Percentiles rank a stretch among this genome's conserved stretches.
Conservation (phyloP, 2,329 filamentous ascomycete genomes). For the Hypoxylon sp. region DNA sequence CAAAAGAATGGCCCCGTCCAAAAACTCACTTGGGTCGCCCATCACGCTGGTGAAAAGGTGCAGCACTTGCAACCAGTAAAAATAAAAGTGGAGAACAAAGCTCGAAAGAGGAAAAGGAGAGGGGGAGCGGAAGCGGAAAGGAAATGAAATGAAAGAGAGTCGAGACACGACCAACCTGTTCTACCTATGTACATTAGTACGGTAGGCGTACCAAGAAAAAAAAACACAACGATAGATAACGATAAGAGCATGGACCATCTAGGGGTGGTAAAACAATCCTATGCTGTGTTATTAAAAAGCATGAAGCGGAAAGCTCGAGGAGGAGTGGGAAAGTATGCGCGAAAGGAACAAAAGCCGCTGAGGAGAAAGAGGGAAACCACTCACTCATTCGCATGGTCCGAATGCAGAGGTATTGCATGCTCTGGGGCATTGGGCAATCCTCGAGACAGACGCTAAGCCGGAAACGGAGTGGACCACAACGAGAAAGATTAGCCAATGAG, state of each 20-base stretch:
- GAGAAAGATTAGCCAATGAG: slow-evolving; percentile 36
- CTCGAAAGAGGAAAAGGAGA: slow-evolving; percentile 34
- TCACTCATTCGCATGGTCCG: slow-evolving; percentile 42
- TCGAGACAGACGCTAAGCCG: slow-evolving; percentile 36
- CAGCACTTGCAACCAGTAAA: slow-evolving; percentile 39
- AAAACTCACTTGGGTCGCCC: slow-evolving; percentile 33
- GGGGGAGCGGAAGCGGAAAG: slow-evolving; percentile 31
- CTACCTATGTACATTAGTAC: slow-evolving; percentile 32
- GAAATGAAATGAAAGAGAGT: slow-evolving; percentile 40
- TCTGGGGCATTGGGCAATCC: slow-evolving; percentile 36
- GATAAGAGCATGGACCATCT: slow-evolving; percentile 37
- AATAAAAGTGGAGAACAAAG: slow-evolving; percentile 33
- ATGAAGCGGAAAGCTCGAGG: slow-evolving; percentile 27
- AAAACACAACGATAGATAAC: slow-evolving; percentile 28
- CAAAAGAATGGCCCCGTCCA: slow-evolving; percentile 35
- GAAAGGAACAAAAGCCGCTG: slow-evolving; percentile 24
- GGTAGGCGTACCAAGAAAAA: slow-evolving; percentile 20
- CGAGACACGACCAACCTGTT: slow-evolving; percentile 41
- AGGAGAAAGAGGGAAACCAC: slow-evolving; percentile 41
- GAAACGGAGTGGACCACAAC: slow-evolving; percentile 26
- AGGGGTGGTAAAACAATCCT: slow-evolving; percentile 25
- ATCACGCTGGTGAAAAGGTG: slow-evolving; percentile 37
- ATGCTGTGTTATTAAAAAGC: slow-evolving; percentile 29
- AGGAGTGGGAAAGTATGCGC: slow-evolving; percentile 34
- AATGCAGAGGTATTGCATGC: slow-evolving; percentile 30